These are phyloP conservation scores for Corylus avellana DNA, from an alignment of 306 rosid genomes.

Conservation along the genomic window DNA sequence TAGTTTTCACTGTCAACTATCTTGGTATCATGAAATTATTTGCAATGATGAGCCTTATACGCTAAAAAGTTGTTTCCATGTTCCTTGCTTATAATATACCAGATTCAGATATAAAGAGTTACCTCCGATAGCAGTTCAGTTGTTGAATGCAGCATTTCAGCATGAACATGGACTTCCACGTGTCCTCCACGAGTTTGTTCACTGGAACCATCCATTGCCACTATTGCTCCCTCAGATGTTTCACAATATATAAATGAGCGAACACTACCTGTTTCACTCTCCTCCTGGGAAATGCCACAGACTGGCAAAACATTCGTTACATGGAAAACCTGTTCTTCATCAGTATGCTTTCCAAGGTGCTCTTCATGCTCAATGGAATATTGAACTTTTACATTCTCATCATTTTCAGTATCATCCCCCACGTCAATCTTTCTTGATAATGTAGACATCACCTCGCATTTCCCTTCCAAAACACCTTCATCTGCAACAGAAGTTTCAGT, in stretches of 20 bases:
- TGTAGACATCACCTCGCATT: constrained; percentile 20
- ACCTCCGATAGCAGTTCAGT: constrained; percentile 55
- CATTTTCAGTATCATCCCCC: constrained; percentile 20
- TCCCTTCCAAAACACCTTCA: constrained; percentile 24
- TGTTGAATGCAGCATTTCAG: constrained; percentile 36
- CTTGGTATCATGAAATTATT: not conserved
- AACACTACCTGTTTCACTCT: constrained; percentile 24
- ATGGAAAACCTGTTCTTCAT: constrained; percentile 34
- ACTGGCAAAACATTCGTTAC: constrained; percentile 20
- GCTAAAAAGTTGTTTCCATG: not conserved
- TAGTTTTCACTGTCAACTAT: not conserved
- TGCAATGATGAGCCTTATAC: not conserved
- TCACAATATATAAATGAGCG: constrained; percentile 32
- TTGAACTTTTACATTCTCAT: constrained; percentile 10
- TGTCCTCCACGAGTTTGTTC: constrained; percentile 36
- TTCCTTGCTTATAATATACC: not conserved
- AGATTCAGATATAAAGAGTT: constrained; percentile 15
- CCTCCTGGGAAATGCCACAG: constrained; percentile 24
- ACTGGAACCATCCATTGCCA: constrained; percentile 31
- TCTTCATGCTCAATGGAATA: constrained; percentile 18
- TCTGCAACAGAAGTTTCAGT: constrained; percentile 11
- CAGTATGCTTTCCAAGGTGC: constrained; percentile 22
- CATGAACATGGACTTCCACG: constrained; percentile 38
- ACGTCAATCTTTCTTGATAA: constrained; percentile 24
- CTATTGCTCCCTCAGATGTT: constrained; percentile 41